These are phyloP conservation scores for Plasmodium sp. DNA, from an alignment of 169 alveolate genomes.

Conservation along the genomic window DNA sequence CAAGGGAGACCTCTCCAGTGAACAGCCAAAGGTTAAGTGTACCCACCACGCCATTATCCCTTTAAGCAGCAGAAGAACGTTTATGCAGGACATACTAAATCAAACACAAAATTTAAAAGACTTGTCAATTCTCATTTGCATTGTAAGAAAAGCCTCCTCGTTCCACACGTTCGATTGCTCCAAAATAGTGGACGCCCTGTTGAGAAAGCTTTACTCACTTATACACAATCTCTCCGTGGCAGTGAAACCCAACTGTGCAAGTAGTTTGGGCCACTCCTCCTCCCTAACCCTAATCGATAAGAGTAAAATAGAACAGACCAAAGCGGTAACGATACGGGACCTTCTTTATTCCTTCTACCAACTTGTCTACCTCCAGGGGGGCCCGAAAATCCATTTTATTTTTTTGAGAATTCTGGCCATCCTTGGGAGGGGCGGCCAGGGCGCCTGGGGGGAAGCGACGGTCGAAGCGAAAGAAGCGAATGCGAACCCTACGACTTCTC, in stretches of 20 bases:
- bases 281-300: not conserved
- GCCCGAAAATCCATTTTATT: conserved; percentile 5
- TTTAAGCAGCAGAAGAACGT: conserved; percentile 23
- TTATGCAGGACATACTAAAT: conserved; percentile 32
- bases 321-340: conserved; percentile 35
- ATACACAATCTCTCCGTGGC: not conserved
- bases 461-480: not conserved
- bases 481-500: not conserved
- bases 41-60: not conserved
- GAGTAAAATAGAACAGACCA: not conserved
- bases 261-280: not conserved
- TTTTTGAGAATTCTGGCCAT: conserved; percentile 24
- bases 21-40: not conserved
- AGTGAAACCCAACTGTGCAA: not conserved
- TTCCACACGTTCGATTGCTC: conserved; percentile 27
- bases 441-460: not conserved
- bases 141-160: conserved; percentile 31
- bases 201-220: conserved; percentile 25
- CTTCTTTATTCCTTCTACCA: conserved; percentile 59
- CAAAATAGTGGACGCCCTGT: conserved; percentile 19
- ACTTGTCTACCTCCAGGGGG: conserved; percentile 2
- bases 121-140: conserved; percentile 29
- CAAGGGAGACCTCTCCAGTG: not conserved
- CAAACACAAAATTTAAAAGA: conserved; percentile 43
- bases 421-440: not conserved